Percentiles rank a stretch among this genome's conserved stretches.
Conservation (phyloP, 768 basidiomycete species). For the Tylopilus intermedius region DNA sequence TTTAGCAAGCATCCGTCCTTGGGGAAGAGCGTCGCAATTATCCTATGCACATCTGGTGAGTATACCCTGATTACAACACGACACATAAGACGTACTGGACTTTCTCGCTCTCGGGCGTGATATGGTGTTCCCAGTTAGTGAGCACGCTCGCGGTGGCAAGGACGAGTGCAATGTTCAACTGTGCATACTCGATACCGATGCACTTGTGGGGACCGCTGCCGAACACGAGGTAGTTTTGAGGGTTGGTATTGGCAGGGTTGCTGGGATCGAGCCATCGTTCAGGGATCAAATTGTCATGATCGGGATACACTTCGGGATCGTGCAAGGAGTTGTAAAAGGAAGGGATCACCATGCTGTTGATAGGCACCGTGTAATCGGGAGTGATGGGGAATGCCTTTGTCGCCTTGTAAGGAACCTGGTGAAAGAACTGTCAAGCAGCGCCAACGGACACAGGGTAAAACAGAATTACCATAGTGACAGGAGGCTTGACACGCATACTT, state of each 20-base stretch:
- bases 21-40: conserved; percentile 97
- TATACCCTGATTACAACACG: neutral
- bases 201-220: conserved; percentile 91
- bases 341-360: conserved; percentile 90
- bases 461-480: conserved; percentile 82
- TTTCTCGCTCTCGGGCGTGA: conserved; percentile 73
- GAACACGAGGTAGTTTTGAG: conserved; percentile 94
- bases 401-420: conserved; percentile 87
- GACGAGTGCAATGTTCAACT: conserved; percentile 82
- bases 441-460: neutral
- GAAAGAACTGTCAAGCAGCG: conserved; percentile 9
- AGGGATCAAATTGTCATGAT: conserved; percentile 77
- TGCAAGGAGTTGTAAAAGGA: conserved; percentile 91
- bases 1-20: conserved; percentile 84
- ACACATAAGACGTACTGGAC: conserved; percentile 59
- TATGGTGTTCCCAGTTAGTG: conserved; percentile 83
- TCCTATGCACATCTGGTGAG: conserved; percentile 32
- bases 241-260: conserved; percentile 74
- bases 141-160: conserved; percentile 76
- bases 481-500: conserved; percentile 84
- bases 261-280: conserved; percentile 90
- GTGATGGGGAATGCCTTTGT: conserved; percentile 90
- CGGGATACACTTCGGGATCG: conserved; percentile 81
- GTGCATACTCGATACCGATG: conserved; percentile 89
- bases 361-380: conserved; percentile 87